Evolutionary conservation across 2,329 filamentous ascomycete genomes (phyloP), one percentile per base, ranked within the genome.

Genomic region (Lecanicillium sp.): DNA sequence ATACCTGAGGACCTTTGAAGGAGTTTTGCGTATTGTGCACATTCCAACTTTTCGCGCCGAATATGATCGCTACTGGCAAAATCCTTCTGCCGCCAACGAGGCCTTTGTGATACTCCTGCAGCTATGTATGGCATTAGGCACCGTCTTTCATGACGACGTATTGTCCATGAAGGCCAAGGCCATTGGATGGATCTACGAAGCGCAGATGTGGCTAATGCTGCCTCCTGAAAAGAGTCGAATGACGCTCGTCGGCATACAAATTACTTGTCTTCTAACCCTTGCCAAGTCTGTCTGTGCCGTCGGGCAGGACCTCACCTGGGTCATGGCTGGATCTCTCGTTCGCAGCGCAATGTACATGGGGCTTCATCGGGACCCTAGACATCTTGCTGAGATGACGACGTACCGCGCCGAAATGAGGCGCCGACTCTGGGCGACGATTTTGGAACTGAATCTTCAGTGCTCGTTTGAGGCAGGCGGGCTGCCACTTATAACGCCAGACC

Each of bases 281-380:
- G 71, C 73, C 2, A 65, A 70, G 17, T 63, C 71, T 19, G 62
- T 62, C 0, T 66, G 65, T 19, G 63, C 60, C 11, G 59, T 75
- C 4, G 66, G 64, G 4, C 64, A 63, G 5, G 74, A 79, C 44
- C 50, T 76, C 4, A 59, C 64, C 2, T 79, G 72, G 72, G 64
- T 73, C 22, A 61, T 67, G 2, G 59, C 66, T 0, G 75, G 75
- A 1, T 54, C 60, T 1, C 44, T 78, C 10, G 43, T 77, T n/a
- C 61, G 74, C 10, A 66, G 64, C 7, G 76, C 74, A 37, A 69
- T 79, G 50, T 66, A 66, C 39, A 76, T 78, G 64, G 75, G 76
- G 4, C 58, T 79, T 5, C 74, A 80, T 49, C 66, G 72, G 2
- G 76, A 79, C 40, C 74, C 76, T 0, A 61, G 58, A 20, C 57